Base-by-base conservation (phyloP, 139 green algal genomes). In the Asterochloris erici region DNA sequence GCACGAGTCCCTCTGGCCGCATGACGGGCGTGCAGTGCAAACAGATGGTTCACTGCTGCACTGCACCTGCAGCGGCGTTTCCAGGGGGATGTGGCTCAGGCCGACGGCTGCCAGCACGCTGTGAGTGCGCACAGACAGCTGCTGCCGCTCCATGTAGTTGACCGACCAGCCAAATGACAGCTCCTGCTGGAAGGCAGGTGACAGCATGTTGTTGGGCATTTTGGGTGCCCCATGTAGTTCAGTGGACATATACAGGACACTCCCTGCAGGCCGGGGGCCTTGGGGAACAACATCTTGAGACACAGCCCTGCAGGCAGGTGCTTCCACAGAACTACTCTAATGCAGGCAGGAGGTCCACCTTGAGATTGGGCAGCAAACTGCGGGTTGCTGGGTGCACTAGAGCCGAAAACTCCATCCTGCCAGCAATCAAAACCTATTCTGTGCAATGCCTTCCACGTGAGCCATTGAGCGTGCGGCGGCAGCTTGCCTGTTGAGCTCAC, bases 91-190 rank as follows among this genome's bases (percentile, higher is more conserved):
- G 16, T 85, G 74, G 10, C 73, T 27, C 81, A 98, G 84, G 26
- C 93, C 92, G 61, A 97, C 91, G 1, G 91, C 88, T 15, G 86
- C 61, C 54, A 98, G 82, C 28, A 95, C 94, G 69, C 90, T 71
- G 27, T 78, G 81, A 12, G 78, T 68, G 23, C 86, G 80, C 26
- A 28, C 17, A 14, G 75, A 23, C 26, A 88, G 69, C 17, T 76
- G 70, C 73, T 84, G 83, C 74, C 83, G 79, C 27, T 66, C 63
- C 11, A 47, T 11, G 73, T 87, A n/a, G 61, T 62, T 27, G 62
- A 85, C 26, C 24, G 74, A 82, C 92, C 93, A 97, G 0, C 85
- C 88, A 76, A 93, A 88, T 0, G 90, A 91, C 28, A 96, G 84
- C 83, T 96, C 92, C 70, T 87, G 73, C 60, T 68, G 54, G 26